phyloP scores from a whole-genome alignment of 1,284 basidiomycete species.

The Serendipita sp. region DNA sequence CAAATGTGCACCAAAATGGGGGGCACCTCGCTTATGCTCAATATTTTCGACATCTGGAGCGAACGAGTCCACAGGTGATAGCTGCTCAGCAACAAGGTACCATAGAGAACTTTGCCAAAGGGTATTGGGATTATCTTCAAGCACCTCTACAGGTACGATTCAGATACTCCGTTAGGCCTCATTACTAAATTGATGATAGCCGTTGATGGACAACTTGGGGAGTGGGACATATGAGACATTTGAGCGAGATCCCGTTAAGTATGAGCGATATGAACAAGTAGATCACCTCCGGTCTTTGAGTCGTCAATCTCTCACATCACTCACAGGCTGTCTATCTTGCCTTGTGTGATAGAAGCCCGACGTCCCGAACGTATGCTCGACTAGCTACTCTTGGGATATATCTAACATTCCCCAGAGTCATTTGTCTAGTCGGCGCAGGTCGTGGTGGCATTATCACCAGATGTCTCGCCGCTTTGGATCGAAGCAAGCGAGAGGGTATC shows the following conservation, averaged over 20 bases:
- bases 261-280: constrained; percentile 87
- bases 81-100: constrained; percentile 48
- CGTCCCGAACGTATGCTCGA: constrained; percentile 40
- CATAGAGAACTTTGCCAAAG: constrained; percentile 78
- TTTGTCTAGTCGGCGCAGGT: constrained; percentile 90
- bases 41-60: constrained; percentile 75
- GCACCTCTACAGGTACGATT: constrained; percentile 70
- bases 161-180: not conserved
- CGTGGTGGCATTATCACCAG: constrained; percentile 88
- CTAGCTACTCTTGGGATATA: not conserved
- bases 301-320: constrained; percentile 8
- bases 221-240: constrained; percentile 95
- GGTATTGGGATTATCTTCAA: constrained; percentile 92
- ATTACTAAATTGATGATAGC: constrained; percentile 32
- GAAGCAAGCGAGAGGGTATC: constrained; percentile 49
- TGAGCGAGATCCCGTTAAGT: constrained; percentile 95
- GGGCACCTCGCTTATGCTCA: constrained; percentile 82
- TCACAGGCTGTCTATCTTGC: constrained; percentile 67
- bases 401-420: constrained; percentile 34
- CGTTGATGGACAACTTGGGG: constrained; percentile 92
- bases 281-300: not conserved
- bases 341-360: constrained; percentile 52
- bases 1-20: constrained; percentile 57
- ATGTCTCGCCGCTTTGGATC: constrained; percentile 63
- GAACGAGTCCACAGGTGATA: constrained; percentile 48